Evolutionary conservation across 2,329 filamentous ascomycete species (phyloP), one percentile per base, ranked within the genome.

Genomic region (Cyanodermella asteris): DNA sequence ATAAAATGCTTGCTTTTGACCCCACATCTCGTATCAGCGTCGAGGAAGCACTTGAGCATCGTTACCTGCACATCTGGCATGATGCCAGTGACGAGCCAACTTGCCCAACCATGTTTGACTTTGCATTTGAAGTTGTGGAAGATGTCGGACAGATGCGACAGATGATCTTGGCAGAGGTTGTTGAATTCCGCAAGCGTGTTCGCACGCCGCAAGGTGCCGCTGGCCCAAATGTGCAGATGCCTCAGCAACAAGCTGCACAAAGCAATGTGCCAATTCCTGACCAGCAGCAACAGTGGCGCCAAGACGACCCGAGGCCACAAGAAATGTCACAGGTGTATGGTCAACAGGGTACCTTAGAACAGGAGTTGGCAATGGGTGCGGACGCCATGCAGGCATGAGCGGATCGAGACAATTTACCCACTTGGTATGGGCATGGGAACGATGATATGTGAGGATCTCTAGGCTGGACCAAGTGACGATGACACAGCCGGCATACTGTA

Each of bases 1-100:
- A 97, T 56, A 76, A 73, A 46, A 94, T 97, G 84, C 69, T 97
- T 20, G 80, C 87, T 12, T 97, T 97, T 47, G 87, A 97, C 46
- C 87, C 87, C 0, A 81, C 78, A 8, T 74, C 74, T 35, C 80
- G 87, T 42, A 90, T 97, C 50, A 78, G 72, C 24, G 87, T 94
- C 36, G 87, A 97, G 52, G 69, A 84, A 43, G 87, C 87, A 11
- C 71, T 97, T 29, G 82, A 94, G 57, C 87, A 97, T 58, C 75
- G 75, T 17, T 97, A 97, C 53, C 64, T 97, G 28, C 69, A 84
- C 44, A 93, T 97, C 55, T 94, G 87, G 87, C 87, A 97, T 56
- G 87, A 97, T 40, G 77, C 82, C 26, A 82, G 76, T 4, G 87
- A 97, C 51, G 87, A 97, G 57, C 87, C 87, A 12, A 67, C 72